Conservation (phyloP, 129 eudicot genomes). For the Flaveria ramosissima region DNA sequence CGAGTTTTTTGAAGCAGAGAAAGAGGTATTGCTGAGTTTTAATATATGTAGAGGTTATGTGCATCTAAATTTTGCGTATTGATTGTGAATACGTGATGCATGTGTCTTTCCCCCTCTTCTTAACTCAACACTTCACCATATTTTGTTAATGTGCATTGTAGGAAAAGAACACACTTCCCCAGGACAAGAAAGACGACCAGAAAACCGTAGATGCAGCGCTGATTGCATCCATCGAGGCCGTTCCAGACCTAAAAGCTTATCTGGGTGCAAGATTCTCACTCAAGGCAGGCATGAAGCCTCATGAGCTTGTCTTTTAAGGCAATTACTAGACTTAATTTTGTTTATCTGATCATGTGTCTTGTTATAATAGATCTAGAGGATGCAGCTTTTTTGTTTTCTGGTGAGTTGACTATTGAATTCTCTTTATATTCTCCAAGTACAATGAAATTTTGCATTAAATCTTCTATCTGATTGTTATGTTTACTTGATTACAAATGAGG, state of each 20-base stretch:
- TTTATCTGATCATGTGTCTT: conserved; percentile 2
- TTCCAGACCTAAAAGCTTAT: conserved; percentile 58
- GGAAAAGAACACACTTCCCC: conserved; percentile 47
- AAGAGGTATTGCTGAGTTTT: conserved; percentile 38
- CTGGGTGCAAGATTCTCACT: conserved; percentile 65
- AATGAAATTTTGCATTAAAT: conserved; percentile 9
- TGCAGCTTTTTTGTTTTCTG: conserved; percentile 7
- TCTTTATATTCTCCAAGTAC: conserved; percentile 16
- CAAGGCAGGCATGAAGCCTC: conserved; percentile 66
- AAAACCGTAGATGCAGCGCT: conserved; percentile 53
- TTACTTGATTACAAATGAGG: not conserved
- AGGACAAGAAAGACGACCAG: conserved; percentile 45
- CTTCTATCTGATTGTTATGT: not conserved
- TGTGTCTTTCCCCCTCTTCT: too few relatives aligned
- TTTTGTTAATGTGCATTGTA: conserved; percentile 17
- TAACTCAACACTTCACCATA: too few relatives aligned
- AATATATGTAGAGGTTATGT: not conserved
- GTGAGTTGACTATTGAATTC: not conserved
- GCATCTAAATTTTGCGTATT: too few relatives aligned
- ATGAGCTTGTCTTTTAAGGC: conserved; percentile 54
- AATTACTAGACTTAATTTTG: not conserved
- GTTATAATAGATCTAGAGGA: conserved; percentile 15
- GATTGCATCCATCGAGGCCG: conserved; percentile 54
- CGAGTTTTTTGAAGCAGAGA: conserved; percentile 68
- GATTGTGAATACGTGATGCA: too few relatives aligned